These are phyloP conservation scores for Pleomassaria siparia DNA, from an alignment of 2,329 filamentous ascomycete species.

Conservation along the genomic window DNA sequence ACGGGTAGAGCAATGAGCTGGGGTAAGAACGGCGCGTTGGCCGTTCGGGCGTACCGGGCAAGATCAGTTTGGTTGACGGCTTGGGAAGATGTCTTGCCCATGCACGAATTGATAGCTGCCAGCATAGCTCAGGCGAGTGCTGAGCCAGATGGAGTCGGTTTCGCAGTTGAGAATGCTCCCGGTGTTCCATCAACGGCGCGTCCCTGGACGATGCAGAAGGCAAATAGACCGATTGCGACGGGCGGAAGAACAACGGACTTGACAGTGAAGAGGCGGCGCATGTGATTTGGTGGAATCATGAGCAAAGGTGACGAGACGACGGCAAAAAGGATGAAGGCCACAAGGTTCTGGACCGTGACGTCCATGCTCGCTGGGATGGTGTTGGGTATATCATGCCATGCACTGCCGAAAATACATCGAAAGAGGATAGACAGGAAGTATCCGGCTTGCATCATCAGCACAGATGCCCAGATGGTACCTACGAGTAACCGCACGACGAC, in stretches of 20 bases:
- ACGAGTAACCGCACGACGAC: conserved; percentile 35
- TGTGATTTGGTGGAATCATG: conserved; percentile 24
- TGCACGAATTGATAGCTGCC: conserved; percentile 9
- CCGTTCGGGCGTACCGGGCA: conserved; percentile 6
- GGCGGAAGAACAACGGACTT: conserved; percentile 24
- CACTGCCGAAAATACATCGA: conserved; percentile 36
- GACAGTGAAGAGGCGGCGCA: conserved; percentile 8
- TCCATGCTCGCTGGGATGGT: conserved; percentile 19
- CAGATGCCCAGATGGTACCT: conserved; percentile 39
- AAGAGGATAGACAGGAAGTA: conserved; percentile 33
- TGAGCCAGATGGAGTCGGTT: not conserved
- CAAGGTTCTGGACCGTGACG: conserved; percentile 23
- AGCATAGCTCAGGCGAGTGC: conserved; percentile 12
- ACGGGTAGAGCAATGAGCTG: conserved; percentile 7
- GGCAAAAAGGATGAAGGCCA: conserved; percentile 21
- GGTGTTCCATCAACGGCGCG: conserved; percentile 11
- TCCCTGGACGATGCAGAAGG: conserved; percentile 30
- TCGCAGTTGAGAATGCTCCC: conserved; percentile 1
- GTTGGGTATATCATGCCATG: conserved; percentile 32
- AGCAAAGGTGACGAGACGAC: conserved; percentile 22
- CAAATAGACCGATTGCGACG: conserved; percentile 29
- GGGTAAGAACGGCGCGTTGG: conserved; percentile 2
- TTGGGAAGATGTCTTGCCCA: conserved; percentile 6
- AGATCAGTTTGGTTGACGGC: conserved; percentile 14
- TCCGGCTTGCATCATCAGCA: conserved; percentile 34